Conservation (phyloP, 306 rosid genomes). For the Begonia masoniana region DNA sequence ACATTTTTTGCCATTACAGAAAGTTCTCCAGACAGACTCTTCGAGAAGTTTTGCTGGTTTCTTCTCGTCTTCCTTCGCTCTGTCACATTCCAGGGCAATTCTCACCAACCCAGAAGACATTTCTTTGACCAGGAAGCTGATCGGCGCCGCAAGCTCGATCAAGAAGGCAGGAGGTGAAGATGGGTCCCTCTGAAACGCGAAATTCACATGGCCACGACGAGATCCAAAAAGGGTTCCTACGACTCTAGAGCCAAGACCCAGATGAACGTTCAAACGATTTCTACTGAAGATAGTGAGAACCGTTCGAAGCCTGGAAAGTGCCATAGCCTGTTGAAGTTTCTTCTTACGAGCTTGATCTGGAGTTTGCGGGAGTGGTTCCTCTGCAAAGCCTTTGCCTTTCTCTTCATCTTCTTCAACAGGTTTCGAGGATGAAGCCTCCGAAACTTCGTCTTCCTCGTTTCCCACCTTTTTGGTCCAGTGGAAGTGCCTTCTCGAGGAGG, state of each 20-base stretch:
- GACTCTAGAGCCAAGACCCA: slow-evolving; percentile 46
- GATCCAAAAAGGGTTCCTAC: slow-evolving; percentile 86
- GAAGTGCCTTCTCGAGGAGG: slow-evolving; percentile 88
- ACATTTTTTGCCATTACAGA: slow-evolving; percentile 83
- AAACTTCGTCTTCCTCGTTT: slow-evolving; percentile 37
- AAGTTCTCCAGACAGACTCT: slow-evolving; percentile 79
- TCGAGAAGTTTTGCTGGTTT: slow-evolving; percentile 30
- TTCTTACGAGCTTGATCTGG: slow-evolving; percentile 21
- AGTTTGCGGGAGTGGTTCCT: slow-evolving; percentile 12
- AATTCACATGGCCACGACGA: slow-evolving; percentile 84
- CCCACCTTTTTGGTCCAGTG: slow-evolving; percentile 92
- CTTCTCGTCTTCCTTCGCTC: slow-evolving; percentile 33
- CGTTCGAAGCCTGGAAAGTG: slow-evolving; percentile 61
- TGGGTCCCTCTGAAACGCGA: slow-evolving; percentile 85
- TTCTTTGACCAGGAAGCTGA: slow-evolving; percentile 74
- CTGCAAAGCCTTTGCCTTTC: slow-evolving; percentile 6
- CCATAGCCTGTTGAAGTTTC: slow-evolving; percentile 48
- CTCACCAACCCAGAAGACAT: slow-evolving; percentile 97
- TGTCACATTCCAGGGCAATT: slow-evolving; percentile 90
- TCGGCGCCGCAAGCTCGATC: slow-evolving; percentile 85
- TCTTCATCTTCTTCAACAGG: slow-evolving; percentile 30
- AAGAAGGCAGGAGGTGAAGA: slow-evolving; percentile 68
- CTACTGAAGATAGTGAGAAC: slow-evolving; percentile 52
- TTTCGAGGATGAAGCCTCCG: slow-evolving; percentile 9
- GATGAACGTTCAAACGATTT: slow-evolving; percentile 28